Conservation (phyloP, 345 rosid species). For the Camelina sativa region DNA sequence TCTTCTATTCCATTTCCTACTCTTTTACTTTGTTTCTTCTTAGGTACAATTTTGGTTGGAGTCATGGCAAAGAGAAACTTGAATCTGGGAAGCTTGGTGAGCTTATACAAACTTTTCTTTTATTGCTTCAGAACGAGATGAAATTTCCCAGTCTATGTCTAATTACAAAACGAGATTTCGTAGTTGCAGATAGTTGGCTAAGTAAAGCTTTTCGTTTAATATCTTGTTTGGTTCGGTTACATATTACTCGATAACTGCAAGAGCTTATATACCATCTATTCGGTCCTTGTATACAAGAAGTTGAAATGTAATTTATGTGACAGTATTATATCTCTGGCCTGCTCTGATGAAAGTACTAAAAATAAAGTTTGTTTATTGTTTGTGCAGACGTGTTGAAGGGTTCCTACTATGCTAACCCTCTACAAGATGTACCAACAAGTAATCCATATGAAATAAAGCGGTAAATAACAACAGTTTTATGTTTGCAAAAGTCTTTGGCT, state of each 20-base stretch:
- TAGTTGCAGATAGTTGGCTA: neutral
- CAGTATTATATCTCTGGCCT: constrained; percentile 14
- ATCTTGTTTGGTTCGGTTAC: neutral
- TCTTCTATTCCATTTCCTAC: neutral
- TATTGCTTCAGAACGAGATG: neutral
- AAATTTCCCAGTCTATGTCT: neutral
- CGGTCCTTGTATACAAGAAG: neutral
- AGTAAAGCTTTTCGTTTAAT: neutral
- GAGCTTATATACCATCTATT: neutral
- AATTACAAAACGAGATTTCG: neutral
- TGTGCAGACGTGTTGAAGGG: constrained; percentile 78
- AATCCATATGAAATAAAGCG: constrained; percentile 54
- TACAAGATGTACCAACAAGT: constrained; percentile 75
- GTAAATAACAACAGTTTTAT: constrained; percentile 45
- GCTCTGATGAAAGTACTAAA: constrained; percentile 9
- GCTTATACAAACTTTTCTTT: neutral
- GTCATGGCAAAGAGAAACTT: constrained; percentile 94
- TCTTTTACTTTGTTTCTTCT: neutral
- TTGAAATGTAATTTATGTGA: constrained; percentile 2
- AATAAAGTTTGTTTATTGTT: neutral
- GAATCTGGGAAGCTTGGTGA: constrained; percentile 95
- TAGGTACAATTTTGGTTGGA: constrained; percentile 96
- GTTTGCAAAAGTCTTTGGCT: constrained; percentile 28
- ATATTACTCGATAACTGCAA: neutral
- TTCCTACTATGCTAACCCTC: constrained; percentile 87